phyloP scores from a whole-genome alignment of 371 early-diverging fungal species.

The Fennellomyces sp. region DNA sequence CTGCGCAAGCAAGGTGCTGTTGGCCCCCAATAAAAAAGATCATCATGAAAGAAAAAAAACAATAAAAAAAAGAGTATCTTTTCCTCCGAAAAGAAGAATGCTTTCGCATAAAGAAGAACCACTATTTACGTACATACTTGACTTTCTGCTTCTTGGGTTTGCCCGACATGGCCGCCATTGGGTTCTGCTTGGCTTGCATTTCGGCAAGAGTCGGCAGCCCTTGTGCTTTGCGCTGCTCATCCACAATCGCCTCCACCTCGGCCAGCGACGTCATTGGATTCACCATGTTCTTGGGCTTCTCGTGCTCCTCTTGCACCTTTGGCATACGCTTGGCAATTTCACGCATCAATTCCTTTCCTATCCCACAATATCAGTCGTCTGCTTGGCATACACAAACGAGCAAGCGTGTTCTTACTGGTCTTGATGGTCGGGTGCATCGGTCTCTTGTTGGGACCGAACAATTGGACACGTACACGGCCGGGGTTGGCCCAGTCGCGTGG shows the following conservation, averaged over 20 bases:
- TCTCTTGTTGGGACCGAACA: conserved; percentile 35
- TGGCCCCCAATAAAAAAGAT: conserved; percentile 16
- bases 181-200: conserved; percentile 22
- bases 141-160: conserved; percentile 46
- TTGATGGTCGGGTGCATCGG: conserved; percentile 2
- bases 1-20: conserved; percentile 40
- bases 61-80: conserved; percentile 10
- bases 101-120: not conserved
- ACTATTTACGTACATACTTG: conserved; percentile 38
- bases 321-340: conserved; percentile 44
- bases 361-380: not conserved
- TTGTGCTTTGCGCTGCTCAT: conserved; percentile 51
- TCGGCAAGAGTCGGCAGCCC: conserved; percentile 50
- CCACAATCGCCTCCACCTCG: conserved; percentile 43
- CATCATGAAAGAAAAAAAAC: not conserved
- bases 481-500: conserved; percentile 66
- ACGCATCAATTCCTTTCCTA: conserved; percentile 35
- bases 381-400: not conserved
- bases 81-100: conserved; percentile 30
- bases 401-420: not conserved
- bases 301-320: conserved; percentile 32
- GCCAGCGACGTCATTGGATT: conserved; percentile 39
- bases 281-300: conserved; percentile 36
- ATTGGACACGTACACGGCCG: conserved; percentile 58
- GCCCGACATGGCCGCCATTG: conserved; percentile 24